phyloP scores from a whole-genome alignment of 176 grass and related monocot genomes.

The Oryza glumipatula region DNA sequence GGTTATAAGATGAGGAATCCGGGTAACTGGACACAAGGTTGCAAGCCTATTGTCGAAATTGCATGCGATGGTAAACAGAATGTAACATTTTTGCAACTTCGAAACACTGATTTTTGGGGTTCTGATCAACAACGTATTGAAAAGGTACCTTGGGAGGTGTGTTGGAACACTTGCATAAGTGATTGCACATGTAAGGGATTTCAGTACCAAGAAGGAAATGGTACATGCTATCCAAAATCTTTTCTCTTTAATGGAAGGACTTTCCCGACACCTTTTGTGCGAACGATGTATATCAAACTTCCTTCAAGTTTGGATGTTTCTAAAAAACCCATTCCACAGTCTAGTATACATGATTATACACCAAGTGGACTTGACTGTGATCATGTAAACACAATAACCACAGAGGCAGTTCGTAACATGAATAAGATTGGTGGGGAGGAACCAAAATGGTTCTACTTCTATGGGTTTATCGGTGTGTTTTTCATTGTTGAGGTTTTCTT shows the following conservation, averaged over 20 bases:
- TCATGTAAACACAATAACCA: background rate
- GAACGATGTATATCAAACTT: slow-evolving; percentile 56
- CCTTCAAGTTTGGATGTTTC: slow-evolving; percentile 13
- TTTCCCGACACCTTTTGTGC: slow-evolving; percentile 38
- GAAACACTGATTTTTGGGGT: slow-evolving; percentile 33
- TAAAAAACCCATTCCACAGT: slow-evolving; percentile 3
- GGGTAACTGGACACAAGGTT: slow-evolving; percentile 56
- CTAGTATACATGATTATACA: slow-evolving; percentile 29
- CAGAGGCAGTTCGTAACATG: background rate
- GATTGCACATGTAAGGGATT: slow-evolving; percentile 52
- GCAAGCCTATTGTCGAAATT: slow-evolving; percentile 7
- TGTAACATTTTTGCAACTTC: slow-evolving; percentile 32
- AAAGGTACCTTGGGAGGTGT: background rate
- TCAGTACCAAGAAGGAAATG: slow-evolving; percentile 52
- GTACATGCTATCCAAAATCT: slow-evolving; percentile 53
- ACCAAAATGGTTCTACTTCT: slow-evolving; percentile 41
- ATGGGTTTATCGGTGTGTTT: slow-evolving; percentile 39
- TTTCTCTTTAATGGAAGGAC: slow-evolving; percentile 54
- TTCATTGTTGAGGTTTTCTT: slow-evolving; percentile 46
- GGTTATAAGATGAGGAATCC: slow-evolving; percentile 46
- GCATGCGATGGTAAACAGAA: background rate
- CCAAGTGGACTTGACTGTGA: background rate
- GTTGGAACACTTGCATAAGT: slow-evolving; percentile 32
- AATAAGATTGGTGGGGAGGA: background rate
- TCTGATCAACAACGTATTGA: slow-evolving; percentile 25